A percentile compares a stretch with the other conserved stretches of the same genome.
phyloP scores from a whole-genome alignment of 2,329 filamentous ascomycete genomes.

The Catunica adiposa region DNA sequence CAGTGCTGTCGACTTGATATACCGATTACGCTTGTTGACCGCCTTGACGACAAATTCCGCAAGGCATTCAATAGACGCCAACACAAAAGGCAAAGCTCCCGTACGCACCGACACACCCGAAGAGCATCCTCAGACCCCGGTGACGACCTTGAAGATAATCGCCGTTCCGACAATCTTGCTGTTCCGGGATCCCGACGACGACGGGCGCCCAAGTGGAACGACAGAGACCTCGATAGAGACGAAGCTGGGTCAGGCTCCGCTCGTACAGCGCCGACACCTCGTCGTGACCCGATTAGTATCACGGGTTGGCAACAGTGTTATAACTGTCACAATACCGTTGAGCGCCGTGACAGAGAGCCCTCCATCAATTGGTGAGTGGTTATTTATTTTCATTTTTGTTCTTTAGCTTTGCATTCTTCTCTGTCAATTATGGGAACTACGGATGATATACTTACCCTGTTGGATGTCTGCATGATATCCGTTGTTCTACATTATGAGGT shows the following conservation, averaged over 20 bases:
- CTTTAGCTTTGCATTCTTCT: no score
- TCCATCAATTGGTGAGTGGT: conserved; percentile 65
- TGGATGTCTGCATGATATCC: no score
- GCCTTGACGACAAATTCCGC: conserved; percentile 63
- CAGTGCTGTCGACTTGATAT: conserved; percentile 62
- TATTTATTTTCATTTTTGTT: background rate
- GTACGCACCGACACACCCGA: background rate
- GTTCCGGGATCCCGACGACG: background rate
- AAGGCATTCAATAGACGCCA: conserved; percentile 67
- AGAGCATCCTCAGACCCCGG: conserved; percentile 9
- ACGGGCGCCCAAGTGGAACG: conserved; percentile 2
- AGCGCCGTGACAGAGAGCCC: conserved; percentile 69
- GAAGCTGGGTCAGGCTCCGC: conserved; percentile 13
- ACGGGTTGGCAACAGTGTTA: conserved; percentile 63
- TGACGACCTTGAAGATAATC: conserved; percentile 5
- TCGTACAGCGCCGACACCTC: conserved; percentile 12
- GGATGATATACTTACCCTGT: no score
- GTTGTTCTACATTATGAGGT: no score
- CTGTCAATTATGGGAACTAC: no score
- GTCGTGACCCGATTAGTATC: conserved; percentile 36
- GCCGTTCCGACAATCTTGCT: background rate
- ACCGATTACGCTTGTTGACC: conserved; percentile 57
- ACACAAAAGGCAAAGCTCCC: conserved; percentile 41
- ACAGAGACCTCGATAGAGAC: conserved; percentile 9
- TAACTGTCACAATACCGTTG: conserved; percentile 56